phyloP scores from a whole-genome alignment of 108 stramenopile genomes.

The Pseudonitzschia multiseries region DNA sequence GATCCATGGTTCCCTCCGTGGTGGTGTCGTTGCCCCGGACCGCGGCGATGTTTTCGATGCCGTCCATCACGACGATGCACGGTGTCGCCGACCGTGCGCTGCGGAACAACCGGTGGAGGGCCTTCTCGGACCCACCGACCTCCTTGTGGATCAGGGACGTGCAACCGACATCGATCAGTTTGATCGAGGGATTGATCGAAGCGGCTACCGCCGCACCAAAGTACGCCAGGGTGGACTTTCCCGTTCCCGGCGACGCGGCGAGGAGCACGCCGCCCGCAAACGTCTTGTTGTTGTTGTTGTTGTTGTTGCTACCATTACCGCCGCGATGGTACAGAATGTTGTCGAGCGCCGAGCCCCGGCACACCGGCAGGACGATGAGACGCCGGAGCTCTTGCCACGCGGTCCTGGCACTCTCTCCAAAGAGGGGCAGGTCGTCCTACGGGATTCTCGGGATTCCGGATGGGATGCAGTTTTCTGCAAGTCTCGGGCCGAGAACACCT shows the following conservation, averaged over 20 bases:
- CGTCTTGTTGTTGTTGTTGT: constrained; percentile 26
- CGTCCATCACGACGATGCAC: constrained; percentile 81
- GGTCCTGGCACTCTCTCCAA: constrained; percentile 44
- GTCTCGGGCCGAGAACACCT: constrained; percentile 53
- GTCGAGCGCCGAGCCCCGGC: constrained; percentile 54
- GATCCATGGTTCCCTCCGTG: constrained; percentile 87
- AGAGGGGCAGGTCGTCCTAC: constrained; percentile 46
- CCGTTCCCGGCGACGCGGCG: constrained; percentile 64
- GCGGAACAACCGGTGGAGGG: constrained; percentile 64
- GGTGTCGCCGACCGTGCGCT: constrained; percentile 71
- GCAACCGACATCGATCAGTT: constrained; percentile 80
- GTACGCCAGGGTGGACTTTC: constrained; percentile 70
- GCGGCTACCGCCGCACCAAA: constrained; percentile 65
- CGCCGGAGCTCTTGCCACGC: constrained; percentile 67
- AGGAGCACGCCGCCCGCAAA: constrained; percentile 76
- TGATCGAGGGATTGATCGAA: constrained; percentile 47
- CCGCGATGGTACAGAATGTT: constrained; percentile 29
- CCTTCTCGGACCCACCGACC: constrained; percentile 27
- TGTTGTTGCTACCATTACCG: background rate
- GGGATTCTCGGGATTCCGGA: constrained; percentile 1
- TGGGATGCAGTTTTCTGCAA: constrained; percentile 37
- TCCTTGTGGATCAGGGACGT: constrained; percentile 87
- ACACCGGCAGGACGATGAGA: constrained; percentile 74
- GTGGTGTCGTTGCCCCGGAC: constrained; percentile 82
- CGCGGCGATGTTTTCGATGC: constrained; percentile 81